A percentile compares a stretch with the other conserved stretches of the same genome.
Conservation (phyloP, 495 filamentous ascomycete genomes). For the Sabuloglossum arenarium region DNA sequence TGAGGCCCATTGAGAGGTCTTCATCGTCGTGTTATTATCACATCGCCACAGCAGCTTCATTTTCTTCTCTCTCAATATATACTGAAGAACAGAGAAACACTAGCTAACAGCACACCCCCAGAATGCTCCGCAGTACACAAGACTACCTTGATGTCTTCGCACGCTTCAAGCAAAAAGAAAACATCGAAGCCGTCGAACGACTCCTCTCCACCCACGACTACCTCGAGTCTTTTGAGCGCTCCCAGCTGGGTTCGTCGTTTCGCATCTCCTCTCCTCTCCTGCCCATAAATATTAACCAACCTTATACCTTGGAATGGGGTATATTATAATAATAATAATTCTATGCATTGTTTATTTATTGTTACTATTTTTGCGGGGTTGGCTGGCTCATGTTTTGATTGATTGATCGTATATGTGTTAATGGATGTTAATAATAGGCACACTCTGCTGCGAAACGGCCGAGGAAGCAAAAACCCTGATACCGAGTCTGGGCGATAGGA, state of each 20-base stretch:
- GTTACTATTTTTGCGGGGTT: too few relatives aligned
- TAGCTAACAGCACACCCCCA: constrained; percentile 9
- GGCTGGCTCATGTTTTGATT: too few relatives aligned
- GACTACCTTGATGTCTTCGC: constrained; percentile 87
- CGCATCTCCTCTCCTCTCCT: constrained; percentile 4
- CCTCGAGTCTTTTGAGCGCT: constrained; percentile 76
- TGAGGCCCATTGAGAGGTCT: too few relatives aligned
- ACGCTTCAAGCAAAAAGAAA: constrained; percentile 85
- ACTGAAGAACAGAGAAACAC: too few relatives aligned
- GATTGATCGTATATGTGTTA: not conserved
- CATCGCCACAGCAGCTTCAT: too few relatives aligned
- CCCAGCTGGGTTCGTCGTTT: constrained; percentile 56
- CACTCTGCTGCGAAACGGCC: constrained; percentile 71
- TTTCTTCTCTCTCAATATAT: too few relatives aligned
- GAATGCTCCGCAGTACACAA: constrained; percentile 56
- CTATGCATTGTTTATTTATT: too few relatives aligned
- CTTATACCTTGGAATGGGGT: too few relatives aligned
- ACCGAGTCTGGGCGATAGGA: constrained; percentile 73
- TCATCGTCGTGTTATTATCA: too few relatives aligned
- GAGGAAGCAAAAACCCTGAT: constrained; percentile 96
- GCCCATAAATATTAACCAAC: too few relatives aligned
- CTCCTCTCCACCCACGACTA: constrained; percentile 55
- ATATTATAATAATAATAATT: too few relatives aligned
- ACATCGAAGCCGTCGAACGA: constrained; percentile 76
- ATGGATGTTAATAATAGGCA: constrained; percentile 28